phyloP scores from a whole-genome alignment of 2,329 filamentous ascomycete genomes.

The Macroventuria anomochaeta region DNA sequence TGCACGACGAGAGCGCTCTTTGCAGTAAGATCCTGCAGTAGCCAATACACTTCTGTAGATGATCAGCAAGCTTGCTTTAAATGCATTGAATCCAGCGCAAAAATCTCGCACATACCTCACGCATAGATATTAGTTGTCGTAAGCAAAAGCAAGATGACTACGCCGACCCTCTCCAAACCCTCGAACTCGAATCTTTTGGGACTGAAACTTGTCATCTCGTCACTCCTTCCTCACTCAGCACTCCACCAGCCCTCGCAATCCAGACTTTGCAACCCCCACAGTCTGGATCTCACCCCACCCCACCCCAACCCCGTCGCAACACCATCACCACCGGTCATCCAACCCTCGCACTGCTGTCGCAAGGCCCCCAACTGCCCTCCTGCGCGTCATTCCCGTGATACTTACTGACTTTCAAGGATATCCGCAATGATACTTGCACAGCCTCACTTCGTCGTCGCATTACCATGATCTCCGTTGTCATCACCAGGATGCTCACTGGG shows the following conservation, averaged over 20 bases:
- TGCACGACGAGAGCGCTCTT: not conserved
- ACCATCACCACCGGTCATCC: not conserved
- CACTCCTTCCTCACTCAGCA: constrained; percentile 1
- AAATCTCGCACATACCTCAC: not conserved
- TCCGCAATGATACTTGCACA: not conserved
- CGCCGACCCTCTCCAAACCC: not conserved
- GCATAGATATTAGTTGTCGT: not conserved
- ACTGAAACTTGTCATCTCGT: constrained; percentile 2
- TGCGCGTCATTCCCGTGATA: constrained; percentile 9
- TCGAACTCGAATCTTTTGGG: not conserved
- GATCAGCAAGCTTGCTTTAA: not conserved
- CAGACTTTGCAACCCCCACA: not conserved
- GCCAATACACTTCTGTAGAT: not conserved
- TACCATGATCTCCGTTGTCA: not conserved
- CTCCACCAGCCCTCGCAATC: not conserved
- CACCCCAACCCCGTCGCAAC: not conserved
- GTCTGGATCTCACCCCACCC: not conserved
- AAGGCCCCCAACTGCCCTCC: not conserved
- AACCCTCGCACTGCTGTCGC: not conserved
- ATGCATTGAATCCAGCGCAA: not conserved
- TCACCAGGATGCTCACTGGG: not conserved
- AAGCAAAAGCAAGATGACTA: not conserved
- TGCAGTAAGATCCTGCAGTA: not conserved
- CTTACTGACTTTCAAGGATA: not conserved
- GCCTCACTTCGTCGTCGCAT: constrained; percentile 8